phyloP scores from a whole-genome alignment of 768 basidiomycete species.

The Russula sp. region DNA sequence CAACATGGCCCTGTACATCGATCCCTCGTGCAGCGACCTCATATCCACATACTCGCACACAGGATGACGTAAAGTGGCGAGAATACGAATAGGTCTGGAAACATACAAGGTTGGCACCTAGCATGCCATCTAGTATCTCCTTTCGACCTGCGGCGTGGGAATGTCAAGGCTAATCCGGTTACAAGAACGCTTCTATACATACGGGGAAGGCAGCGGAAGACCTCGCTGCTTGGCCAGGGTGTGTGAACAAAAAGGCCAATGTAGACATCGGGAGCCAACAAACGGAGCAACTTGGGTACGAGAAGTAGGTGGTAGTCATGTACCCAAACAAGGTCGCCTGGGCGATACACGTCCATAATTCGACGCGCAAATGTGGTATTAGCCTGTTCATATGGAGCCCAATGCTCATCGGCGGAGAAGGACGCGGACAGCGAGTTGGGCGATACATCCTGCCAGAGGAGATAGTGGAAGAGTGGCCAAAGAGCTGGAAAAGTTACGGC shows the following conservation, averaged over 20 bases:
- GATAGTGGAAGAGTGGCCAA: slow-evolving; percentile 98
- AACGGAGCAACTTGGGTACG: slow-evolving; percentile 77
- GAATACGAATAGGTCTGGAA: slow-evolving; percentile 98
- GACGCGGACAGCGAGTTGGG: slow-evolving; percentile 77
- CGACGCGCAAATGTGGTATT: slow-evolving; percentile 76
- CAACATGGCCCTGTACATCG: slow-evolving; percentile 81
- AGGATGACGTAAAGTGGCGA: slow-evolving; percentile 90
- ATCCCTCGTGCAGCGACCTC: slow-evolving; percentile 67
- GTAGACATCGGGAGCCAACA: slow-evolving; percentile 56
- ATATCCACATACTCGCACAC: slow-evolving; percentile 93
- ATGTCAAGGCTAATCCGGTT: slow-evolving; percentile 5
- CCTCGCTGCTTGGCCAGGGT: slow-evolving; percentile 94
- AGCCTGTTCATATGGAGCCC: slow-evolving; percentile 71
- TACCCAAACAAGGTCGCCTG: slow-evolving; percentile 78
- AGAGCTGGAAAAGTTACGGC: slow-evolving; percentile 47
- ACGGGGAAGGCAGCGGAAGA: slow-evolving; percentile 91
- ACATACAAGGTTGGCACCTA: slow-evolving; percentile 91
- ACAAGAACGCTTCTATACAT: slow-evolving; percentile 29
- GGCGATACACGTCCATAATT: slow-evolving; percentile 65
- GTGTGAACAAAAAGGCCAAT: slow-evolving; percentile 96
- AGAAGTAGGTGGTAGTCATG: slow-evolving; percentile 96
- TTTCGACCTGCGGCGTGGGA: slow-evolving; percentile 50
- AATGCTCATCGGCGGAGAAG: slow-evolving; percentile 61
- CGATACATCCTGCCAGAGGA: slow-evolving; percentile 90
- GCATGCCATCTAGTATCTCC: slow-evolving; percentile 96